These are phyloP conservation scores for Leucocoprinus leucothites DNA, from an alignment of 768 basidiomycete species.

Conservation along the genomic window DNA sequence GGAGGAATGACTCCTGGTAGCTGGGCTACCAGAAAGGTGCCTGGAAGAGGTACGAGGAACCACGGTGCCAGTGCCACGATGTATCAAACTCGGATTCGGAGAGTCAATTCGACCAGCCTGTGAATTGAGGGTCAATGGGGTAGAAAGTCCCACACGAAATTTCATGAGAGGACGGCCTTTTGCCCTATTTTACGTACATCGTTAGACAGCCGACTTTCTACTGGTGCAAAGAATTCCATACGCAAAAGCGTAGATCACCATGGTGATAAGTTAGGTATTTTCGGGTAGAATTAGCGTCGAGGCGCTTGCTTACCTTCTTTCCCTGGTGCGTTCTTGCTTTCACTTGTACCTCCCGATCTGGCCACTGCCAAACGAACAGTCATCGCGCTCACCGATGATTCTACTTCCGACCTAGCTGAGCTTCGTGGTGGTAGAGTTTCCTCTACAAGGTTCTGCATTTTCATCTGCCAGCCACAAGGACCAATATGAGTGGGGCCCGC, in stretches of 20 bases:
- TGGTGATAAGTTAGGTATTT: constrained; percentile 11
- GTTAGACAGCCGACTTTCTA: constrained; percentile 2
- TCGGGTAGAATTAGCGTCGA: background rate
- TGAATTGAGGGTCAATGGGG: constrained; percentile 4
- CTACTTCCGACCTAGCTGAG: background rate
- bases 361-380: constrained; percentile 1
- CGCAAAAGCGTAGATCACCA: constrained; percentile 5
- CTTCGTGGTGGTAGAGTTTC: constrained; percentile 17
- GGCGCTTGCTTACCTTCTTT: constrained; percentile 5
- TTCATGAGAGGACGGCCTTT: background rate
- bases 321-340: background rate
- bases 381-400: background rate
- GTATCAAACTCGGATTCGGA: constrained; percentile 6
- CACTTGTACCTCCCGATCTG: background rate
- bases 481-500: constrained; percentile 7
- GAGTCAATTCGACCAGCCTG: constrained; percentile 12
- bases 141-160: background rate
- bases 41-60: constrained; percentile 1
- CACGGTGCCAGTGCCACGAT: background rate
- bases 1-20: background rate
- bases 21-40: background rate
- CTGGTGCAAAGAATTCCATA: constrained; percentile 7
- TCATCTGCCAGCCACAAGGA: constrained; percentile 30
- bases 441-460: constrained; percentile 36
- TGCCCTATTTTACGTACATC: constrained; percentile 10